Conservation (phyloP, 2,329 filamentous ascomycete genomes). For the Cordyceps javanica region DNA sequence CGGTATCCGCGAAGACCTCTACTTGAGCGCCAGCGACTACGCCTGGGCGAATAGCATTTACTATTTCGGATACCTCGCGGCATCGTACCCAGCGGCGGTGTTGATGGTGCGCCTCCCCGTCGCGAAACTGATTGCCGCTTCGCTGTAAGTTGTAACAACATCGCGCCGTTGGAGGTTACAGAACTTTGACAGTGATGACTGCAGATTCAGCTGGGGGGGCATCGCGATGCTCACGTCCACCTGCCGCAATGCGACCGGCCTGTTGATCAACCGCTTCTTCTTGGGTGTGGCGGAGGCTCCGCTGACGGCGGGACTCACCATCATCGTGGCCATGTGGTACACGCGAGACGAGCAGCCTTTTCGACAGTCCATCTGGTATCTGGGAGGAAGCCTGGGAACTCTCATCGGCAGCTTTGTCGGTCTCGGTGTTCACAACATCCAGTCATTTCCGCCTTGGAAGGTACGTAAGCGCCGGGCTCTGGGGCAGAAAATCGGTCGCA, state of each 20-base stretch:
- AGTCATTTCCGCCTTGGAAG: conserved; percentile 3
- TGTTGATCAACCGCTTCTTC: conserved; percentile 28
- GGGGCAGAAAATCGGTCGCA: not conserved
- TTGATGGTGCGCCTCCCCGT: not conserved
- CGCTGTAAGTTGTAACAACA: not conserved
- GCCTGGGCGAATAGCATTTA: not conserved
- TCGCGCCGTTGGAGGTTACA: too few species aligned
- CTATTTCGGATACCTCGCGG: not conserved
- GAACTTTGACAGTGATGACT: too few species aligned
- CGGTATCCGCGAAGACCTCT: not conserved
- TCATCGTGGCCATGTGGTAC: conserved; percentile 30
- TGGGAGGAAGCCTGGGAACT: conserved; percentile 20
- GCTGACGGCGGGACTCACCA: conserved; percentile 24
- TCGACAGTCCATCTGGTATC: conserved; percentile 23
- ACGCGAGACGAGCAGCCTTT: conserved; percentile 24
- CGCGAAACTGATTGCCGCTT: not conserved
- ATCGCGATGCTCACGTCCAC: not conserved
- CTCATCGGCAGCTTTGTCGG: conserved; percentile 21
- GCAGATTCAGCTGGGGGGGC: not conserved
- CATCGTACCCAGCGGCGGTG: not conserved
- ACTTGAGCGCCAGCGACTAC: not conserved
- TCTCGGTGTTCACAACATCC: conserved; percentile 20
- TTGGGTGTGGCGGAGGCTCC: conserved; percentile 26
- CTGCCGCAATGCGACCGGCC: conserved; percentile 15
- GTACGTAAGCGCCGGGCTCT: not conserved